phyloP scores from a whole-genome alignment of 345 rosid species.

The Acer negundo region DNA sequence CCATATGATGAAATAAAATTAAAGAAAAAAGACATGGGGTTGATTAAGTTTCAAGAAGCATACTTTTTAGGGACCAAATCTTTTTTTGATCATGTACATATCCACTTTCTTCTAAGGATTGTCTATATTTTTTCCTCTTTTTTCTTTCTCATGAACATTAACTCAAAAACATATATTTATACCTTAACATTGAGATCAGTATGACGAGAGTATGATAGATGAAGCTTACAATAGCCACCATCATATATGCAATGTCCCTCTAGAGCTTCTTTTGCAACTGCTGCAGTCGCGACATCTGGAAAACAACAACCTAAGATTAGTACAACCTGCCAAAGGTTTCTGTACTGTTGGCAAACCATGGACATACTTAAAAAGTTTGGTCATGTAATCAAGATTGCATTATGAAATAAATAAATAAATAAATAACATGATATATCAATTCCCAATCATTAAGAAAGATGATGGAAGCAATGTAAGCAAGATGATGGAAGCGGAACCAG shows the following conservation, averaged over 20 bases:
- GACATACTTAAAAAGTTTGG: neutral
- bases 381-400: slow-evolving; percentile 8
- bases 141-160: slow-evolving; percentile 46
- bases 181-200: slow-evolving; percentile 99
- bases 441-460: neutral
- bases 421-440: neutral
- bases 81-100: slow-evolving; percentile 40
- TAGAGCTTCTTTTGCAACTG: slow-evolving; percentile 82
- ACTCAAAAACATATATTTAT: slow-evolving; percentile 68
- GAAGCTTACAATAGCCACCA: slow-evolving; percentile 99
- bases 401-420: neutral
- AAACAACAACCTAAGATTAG: slow-evolving; percentile 20
- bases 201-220: slow-evolving; percentile 99
- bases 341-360: neutral
- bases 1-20: slow-evolving; percentile 1
- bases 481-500: neutral
- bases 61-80: slow-evolving; percentile 45
- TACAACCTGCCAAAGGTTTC: neutral
- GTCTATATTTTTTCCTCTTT: slow-evolving; percentile 35
- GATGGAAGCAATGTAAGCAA: neutral
- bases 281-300: slow-evolving; percentile 83
- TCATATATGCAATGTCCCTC: slow-evolving; percentile 99
- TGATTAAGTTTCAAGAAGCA: slow-evolving; percentile 50
- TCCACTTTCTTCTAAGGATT: slow-evolving; percentile 42
- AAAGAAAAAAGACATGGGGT: slow-evolving; percentile 9